These are phyloP conservation scores for Chionographis japonica DNA, from an alignment of 106 monocot species.

Conservation along the genomic window DNA sequence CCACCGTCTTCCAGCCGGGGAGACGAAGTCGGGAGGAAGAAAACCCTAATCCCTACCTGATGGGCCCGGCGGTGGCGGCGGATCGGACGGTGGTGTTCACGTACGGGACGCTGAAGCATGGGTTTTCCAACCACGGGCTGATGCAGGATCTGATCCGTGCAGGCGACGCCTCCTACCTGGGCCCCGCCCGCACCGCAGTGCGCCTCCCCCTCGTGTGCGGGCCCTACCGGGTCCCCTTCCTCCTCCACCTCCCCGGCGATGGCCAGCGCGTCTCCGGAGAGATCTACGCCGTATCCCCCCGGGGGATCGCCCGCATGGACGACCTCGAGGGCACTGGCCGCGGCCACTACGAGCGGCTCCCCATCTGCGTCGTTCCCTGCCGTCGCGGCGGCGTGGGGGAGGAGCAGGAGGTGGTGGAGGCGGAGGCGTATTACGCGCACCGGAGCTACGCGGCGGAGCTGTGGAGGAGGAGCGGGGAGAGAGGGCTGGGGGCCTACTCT, in stretches of 20 bases:
- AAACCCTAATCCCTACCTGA: background rate
- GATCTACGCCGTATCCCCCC: slow-evolving; percentile 53
- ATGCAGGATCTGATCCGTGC: slow-evolving; percentile 49
- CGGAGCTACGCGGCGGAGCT: slow-evolving; percentile 29
- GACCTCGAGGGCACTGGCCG: slow-evolving; percentile 62
- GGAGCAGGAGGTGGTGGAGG: slow-evolving; percentile 10
- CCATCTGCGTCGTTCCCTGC: slow-evolving; percentile 12
- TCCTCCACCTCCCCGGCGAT: slow-evolving; percentile 66
- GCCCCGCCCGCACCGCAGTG: slow-evolving; percentile 29
- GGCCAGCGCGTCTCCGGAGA: slow-evolving; percentile 57
- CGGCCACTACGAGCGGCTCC: slow-evolving; percentile 78
- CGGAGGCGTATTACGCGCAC: slow-evolving; percentile 34
- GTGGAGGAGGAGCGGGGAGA: slow-evolving; percentile 39
- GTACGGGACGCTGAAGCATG: slow-evolving; percentile 84
- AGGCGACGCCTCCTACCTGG: slow-evolving; percentile 59
- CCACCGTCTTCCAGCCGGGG: no score
- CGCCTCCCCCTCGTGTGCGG: slow-evolving; percentile 77
- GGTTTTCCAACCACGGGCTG: slow-evolving; percentile 76
- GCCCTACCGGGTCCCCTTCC: slow-evolving; percentile 86
- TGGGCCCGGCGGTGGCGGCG: background rate
- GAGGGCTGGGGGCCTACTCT: slow-evolving; percentile 48
- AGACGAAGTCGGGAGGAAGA: no score
- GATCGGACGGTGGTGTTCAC: slow-evolving; percentile 54
- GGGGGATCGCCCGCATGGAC: slow-evolving; percentile 44
- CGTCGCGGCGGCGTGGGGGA: background rate